Evolutionary conservation across 192 early-diverging fungal species (phyloP).

Genomic region (Gryganskiella cystojenkinii): DNA sequence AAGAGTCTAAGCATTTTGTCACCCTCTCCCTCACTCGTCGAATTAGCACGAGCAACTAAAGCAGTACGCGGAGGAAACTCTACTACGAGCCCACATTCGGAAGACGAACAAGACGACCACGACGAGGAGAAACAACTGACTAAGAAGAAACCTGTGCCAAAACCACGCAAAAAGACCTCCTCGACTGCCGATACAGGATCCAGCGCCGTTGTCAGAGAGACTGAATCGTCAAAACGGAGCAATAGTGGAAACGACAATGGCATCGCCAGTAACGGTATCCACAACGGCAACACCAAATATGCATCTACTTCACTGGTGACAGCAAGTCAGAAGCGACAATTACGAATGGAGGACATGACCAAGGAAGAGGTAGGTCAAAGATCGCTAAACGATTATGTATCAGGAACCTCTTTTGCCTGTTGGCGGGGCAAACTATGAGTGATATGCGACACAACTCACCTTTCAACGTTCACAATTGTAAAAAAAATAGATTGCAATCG

Average conservation of each 20-base stretch:
- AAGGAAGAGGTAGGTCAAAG: slow-evolving; percentile 1
- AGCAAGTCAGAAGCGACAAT: background rate
- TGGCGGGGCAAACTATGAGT: too few species aligned
- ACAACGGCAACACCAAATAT: background rate
- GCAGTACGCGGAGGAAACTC: background rate
- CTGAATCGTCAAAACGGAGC: slow-evolving; percentile 6
- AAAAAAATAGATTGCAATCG: slow-evolving; percentile 17
- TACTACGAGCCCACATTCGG: background rate
- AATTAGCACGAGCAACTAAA: background rate
- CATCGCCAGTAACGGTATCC: background rate
- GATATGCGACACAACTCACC: too few species aligned
- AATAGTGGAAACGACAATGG: background rate
- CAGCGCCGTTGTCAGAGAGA: background rate
- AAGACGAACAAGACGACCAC: background rate
- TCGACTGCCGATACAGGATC: background rate
- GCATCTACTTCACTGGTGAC: background rate
- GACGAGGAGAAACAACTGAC: slow-evolving; percentile 11
- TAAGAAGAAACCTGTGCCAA: slow-evolving; percentile 18
- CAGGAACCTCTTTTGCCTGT: too few species aligned
- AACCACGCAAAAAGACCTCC: slow-evolving; percentile 15
- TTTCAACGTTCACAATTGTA: too few species aligned
- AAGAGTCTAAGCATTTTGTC: too few species aligned
- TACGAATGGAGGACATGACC: background rate
- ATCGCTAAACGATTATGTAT: background rate
- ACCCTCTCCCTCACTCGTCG: too few species aligned